Percentiles rank a stretch among this genome's conserved stretches.
phyloP scores from a whole-genome alignment of 2,329 filamentous ascomycete species.

The Xylaria sp. region DNA sequence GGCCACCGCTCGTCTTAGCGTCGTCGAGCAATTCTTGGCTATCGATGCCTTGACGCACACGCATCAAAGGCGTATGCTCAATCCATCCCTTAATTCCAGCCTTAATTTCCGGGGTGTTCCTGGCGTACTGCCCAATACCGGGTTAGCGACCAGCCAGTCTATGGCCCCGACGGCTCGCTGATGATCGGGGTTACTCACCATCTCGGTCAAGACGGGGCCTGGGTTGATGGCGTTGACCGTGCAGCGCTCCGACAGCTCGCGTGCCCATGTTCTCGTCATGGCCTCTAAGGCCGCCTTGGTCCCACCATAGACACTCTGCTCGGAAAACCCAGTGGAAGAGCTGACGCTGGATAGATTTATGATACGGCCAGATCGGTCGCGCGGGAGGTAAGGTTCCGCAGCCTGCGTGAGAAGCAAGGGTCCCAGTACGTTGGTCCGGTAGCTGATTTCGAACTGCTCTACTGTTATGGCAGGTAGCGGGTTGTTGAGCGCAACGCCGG shows the following conservation, averaged over 20 bases:
- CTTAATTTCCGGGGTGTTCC: constrained; percentile 56
- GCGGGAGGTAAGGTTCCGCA: constrained; percentile 73
- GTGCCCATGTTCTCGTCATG: constrained; percentile 68
- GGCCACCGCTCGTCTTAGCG: constrained; percentile 63
- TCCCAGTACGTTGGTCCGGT: constrained; percentile 83
- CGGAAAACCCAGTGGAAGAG: constrained; percentile 63
- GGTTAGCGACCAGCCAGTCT: constrained; percentile 44
- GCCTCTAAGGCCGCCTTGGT: constrained; percentile 68
- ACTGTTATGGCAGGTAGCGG: constrained; percentile 69
- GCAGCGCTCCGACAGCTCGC: constrained; percentile 62
- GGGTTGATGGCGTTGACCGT: constrained; percentile 69
- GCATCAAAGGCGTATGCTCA: constrained; percentile 69
- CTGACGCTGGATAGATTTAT: constrained; percentile 67
- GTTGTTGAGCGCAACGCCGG: constrained; percentile 76
- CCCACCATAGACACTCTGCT: constrained; percentile 67
- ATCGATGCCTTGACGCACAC: constrained; percentile 70
- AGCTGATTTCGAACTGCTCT: constrained; percentile 74
- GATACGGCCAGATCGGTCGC: constrained; percentile 69
- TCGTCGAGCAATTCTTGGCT: constrained; percentile 69
- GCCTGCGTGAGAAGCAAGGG: constrained; percentile 83
- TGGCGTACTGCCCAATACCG: constrained; percentile 56
- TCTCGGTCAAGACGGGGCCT: constrained; percentile 60
- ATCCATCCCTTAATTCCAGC: constrained; percentile 56
- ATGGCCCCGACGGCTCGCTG: not conserved
- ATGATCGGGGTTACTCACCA: constrained; percentile 27